phyloP scores from a whole-genome alignment of 441 rosid species.

The Flueggea neowawraea region DNA sequence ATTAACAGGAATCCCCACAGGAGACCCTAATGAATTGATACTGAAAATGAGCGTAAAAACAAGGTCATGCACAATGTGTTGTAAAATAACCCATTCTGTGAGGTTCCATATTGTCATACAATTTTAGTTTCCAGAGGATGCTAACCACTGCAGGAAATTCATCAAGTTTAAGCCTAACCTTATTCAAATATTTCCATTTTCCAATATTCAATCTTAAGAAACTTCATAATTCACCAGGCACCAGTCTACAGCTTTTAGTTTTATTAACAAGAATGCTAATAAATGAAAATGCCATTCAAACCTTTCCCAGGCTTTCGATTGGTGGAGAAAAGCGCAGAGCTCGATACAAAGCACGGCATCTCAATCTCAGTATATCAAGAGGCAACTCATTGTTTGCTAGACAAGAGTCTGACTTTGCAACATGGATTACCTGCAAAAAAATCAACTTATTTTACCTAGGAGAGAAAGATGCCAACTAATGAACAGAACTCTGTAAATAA shows the following conservation, averaged over 20 bases:
- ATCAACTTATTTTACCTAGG: not conserved
- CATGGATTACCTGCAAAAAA: conserved; percentile 68
- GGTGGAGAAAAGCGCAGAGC: conserved; percentile 77
- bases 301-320: conserved; percentile 88
- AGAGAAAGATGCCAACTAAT: not conserved
- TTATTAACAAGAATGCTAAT: no score
- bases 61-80: conserved; percentile 12
- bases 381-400: conserved; percentile 92
- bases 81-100: conserved; percentile 5
- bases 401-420: conserved; percentile 94
- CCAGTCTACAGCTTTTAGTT: no score
- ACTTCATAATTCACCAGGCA: no score
- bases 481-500: not conserved
- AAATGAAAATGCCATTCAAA: conserved; percentile 28
- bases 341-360: conserved; percentile 81
- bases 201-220: no score
- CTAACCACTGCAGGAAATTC: no score
- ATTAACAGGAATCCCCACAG: conserved; percentile 88
- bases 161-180: not conserved
- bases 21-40: conserved; percentile 74
- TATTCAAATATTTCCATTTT: no score
- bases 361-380: conserved; percentile 75
- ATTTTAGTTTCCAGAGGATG: no score
- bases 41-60: conserved; percentile 21
- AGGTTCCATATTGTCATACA: not conserved